phyloP scores from a whole-genome alignment of 805 yeast species.

The Yamadazyma scolyti region DNA sequence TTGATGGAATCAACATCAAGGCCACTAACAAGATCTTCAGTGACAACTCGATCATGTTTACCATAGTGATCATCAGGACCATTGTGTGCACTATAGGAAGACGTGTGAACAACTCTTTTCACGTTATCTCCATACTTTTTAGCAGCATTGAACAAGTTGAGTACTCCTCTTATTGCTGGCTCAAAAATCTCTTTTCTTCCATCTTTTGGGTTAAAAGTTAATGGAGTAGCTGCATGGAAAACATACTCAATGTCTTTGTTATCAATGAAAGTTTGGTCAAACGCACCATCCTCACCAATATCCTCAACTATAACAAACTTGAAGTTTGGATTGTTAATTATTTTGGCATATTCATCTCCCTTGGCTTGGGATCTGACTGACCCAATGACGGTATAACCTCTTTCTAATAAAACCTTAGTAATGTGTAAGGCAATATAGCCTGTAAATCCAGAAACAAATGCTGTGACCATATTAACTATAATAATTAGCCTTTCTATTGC shows the following conservation, averaged over 20 bases:
- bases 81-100: conserved; percentile 26
- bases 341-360: conserved; percentile 29
- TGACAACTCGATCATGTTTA: background rate
- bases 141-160: conserved; percentile 44
- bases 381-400: conserved; percentile 45
- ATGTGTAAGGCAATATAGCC: conserved; percentile 54
- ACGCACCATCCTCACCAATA: conserved; percentile 17
- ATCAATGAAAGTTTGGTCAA: conserved; percentile 21
- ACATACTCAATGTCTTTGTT: conserved; percentile 22
- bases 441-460: conserved; percentile 50
- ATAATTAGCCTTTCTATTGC: too few relatives aligned
- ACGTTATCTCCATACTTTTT: conserved; percentile 36
- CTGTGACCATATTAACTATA: conserved; percentile 13
- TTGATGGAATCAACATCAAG: too few relatives aligned
- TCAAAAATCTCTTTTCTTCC: conserved; percentile 18
- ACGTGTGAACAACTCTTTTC: conserved; percentile 49
- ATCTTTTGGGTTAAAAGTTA: conserved; percentile 15
- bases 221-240: conserved; percentile 30
- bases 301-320: conserved; percentile 20
- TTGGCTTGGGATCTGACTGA: conserved; percentile 44
- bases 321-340: conserved; percentile 15
- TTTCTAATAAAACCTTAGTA: conserved; percentile 33
- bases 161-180: conserved; percentile 30
- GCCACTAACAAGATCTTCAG: conserved; percentile 4
- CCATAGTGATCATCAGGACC: conserved; percentile 4